phyloP scores from a whole-genome alignment of 2,329 filamentous ascomycete genomes.

The Paecilomyces sp. region DNA sequence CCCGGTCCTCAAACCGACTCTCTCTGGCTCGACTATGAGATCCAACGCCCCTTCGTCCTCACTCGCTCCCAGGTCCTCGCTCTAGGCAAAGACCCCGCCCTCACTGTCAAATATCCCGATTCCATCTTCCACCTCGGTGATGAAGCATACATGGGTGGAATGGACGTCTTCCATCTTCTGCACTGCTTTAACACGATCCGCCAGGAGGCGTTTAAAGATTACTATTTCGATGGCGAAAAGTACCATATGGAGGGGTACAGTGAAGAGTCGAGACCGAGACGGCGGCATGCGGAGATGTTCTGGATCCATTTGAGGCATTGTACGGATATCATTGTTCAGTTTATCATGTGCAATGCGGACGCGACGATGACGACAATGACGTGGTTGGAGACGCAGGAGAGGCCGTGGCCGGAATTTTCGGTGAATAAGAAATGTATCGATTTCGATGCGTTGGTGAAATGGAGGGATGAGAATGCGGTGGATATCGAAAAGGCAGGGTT shows the following conservation, averaged over 20 bases:
- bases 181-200: slow-evolving; percentile 33
- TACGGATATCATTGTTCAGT: slow-evolving; percentile 27
- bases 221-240: slow-evolving; percentile 5
- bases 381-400: slow-evolving; percentile 22
- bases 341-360: slow-evolving; percentile 24
- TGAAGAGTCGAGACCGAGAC: slow-evolving; percentile 9
- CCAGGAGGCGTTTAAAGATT: slow-evolving; percentile 11
- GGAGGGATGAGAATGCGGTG: slow-evolving; percentile 8
- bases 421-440: slow-evolving; percentile 25
- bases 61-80: slow-evolving; percentile 16
- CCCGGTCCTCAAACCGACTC: slow-evolving; percentile 21
- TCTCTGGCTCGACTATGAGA: slow-evolving; percentile 23
- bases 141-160: slow-evolving; percentile 24
- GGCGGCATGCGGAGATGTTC: slow-evolving; percentile 4
- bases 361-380: slow-evolving; percentile 24
- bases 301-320: slow-evolving; percentile 28
- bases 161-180: slow-evolving; percentile 34
- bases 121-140: slow-evolving; percentile 19
- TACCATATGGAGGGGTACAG: slow-evolving; percentile 7
- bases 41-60: slow-evolving; percentile 13
- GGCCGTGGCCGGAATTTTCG: slow-evolving; percentile 25
- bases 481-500: slow-evolving; percentile 4
- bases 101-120: slow-evolving; percentile 9
- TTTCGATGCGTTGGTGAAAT: slow-evolving; percentile 13
- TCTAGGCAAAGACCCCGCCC: slow-evolving; percentile 24